phyloP scores from a whole-genome alignment of 129 eudicot species.

The Escallonia herrerae region DNA sequence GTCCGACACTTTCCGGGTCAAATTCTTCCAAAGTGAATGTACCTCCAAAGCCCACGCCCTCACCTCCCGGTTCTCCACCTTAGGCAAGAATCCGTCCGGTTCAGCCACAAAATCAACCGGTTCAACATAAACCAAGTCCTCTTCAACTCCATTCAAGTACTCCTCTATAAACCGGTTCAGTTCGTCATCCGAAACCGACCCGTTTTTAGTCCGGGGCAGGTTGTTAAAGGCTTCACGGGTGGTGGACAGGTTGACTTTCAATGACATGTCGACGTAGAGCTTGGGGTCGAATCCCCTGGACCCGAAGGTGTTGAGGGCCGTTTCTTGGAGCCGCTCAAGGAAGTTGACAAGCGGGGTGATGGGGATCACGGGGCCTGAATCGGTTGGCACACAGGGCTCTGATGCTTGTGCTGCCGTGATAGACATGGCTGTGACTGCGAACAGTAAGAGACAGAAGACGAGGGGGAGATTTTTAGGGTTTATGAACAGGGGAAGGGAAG shows the following conservation, averaged over 20 bases:
- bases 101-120: conserved; percentile 68
- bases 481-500: not conserved
- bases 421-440: conserved; percentile 23
- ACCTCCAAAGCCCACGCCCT: conserved; percentile 76
- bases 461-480: not conserved
- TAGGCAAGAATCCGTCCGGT: conserved; percentile 61
- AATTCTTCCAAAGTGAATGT: conserved; percentile 79
- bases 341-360: conserved; percentile 64
- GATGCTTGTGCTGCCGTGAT: not conserved
- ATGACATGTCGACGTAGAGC: conserved; percentile 60
- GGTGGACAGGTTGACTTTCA: conserved; percentile 43
- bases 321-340: conserved; percentile 53
- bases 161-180: conserved; percentile 35
- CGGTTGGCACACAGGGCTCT: conserved; percentile 19
- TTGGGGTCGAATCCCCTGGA: conserved; percentile 64
- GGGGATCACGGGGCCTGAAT: conserved; percentile 55
- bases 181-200: conserved; percentile 40
- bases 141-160: conserved; percentile 42
- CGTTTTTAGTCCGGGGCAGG: conserved; percentile 32
- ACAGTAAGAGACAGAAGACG: not conserved
- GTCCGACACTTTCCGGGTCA: conserved; percentile 66
- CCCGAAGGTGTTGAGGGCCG: conserved; percentile 65
- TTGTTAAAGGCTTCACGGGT: conserved; percentile 44
- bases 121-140: conserved; percentile 54
- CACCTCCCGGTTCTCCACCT: conserved; percentile 57